Conservation (phyloP, 23 red algal genomes). For the Gracilaria gracilis region DNA sequence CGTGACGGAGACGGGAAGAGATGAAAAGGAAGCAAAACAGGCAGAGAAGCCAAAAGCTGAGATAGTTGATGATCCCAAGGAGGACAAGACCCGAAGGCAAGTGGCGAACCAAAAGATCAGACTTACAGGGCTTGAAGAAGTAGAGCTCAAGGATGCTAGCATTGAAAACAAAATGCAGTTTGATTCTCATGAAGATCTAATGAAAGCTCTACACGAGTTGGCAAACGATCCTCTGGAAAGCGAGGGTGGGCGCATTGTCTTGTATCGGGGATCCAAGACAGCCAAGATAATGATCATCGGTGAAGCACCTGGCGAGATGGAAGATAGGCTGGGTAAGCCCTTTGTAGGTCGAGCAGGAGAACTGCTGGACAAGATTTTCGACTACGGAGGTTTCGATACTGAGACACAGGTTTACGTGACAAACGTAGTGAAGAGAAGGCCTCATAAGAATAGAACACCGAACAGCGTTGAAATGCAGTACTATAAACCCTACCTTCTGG, state of each 20-base stretch:
- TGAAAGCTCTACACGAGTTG: conserved; percentile 15
- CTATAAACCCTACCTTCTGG: conserved; percentile 73
- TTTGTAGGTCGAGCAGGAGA: conserved; percentile 78
- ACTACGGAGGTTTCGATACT: conserved; percentile 69
- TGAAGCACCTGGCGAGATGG: conserved; percentile 77
- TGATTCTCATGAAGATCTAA: conserved; percentile 38
- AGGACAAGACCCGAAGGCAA: neutral
- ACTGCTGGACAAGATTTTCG: conserved; percentile 80
- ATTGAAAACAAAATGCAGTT: conserved; percentile 12
- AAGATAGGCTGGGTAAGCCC: conserved; percentile 66
- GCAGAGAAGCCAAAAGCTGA: neutral
- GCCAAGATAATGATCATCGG: conserved; percentile 82
- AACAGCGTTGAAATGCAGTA: conserved; percentile 60
- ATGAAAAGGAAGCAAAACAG: neutral
- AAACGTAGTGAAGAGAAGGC: conserved; percentile 83
- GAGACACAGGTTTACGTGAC: conserved; percentile 78
- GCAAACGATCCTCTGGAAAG: conserved; percentile 54
- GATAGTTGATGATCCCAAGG: neutral
- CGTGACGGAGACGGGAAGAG: neutral
- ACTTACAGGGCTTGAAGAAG: neutral
- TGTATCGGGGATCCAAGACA: conserved; percentile 43
- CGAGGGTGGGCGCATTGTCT: conserved; percentile 70
- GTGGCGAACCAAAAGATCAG: neutral
- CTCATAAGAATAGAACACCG: conserved; percentile 65
- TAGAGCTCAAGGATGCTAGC: neutral